Percentiles rank a stretch among this genome's conserved stretches.
These are phyloP conservation scores for Chondrus crispus DNA, from an alignment of 23 red algal species.

Conservation along the genomic window DNA sequence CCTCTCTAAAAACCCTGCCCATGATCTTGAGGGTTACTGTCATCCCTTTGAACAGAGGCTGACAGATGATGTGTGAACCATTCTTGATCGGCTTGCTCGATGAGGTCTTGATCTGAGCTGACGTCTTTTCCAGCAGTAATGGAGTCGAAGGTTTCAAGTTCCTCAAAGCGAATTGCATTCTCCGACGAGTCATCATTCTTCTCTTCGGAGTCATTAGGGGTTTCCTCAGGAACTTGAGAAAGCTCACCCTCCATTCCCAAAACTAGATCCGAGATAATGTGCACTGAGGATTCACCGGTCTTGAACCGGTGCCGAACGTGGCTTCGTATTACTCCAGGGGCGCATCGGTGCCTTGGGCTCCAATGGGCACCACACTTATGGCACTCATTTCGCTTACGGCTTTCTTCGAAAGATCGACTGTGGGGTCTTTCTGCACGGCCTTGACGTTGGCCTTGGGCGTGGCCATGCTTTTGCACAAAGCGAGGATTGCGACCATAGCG, in stretches of 20 bases:
- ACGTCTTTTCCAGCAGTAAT: neutral
- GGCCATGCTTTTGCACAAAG: neutral
- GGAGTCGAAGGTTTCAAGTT: neutral
- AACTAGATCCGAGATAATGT: slow-evolving; percentile 25
- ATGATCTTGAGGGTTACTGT: too few relatives aligned
- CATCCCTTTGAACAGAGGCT: neutral
- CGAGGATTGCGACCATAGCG: neutral
- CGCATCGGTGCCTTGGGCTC: slow-evolving; percentile 1
- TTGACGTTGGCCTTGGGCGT: neutral
- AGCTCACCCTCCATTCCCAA: slow-evolving; percentile 30
- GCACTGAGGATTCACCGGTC: slow-evolving; percentile 5
- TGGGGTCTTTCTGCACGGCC: too few relatives aligned
- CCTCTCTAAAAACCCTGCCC: too few relatives aligned
- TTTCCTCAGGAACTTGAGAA: neutral
- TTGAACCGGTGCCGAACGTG: neutral
- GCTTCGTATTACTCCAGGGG: neutral
- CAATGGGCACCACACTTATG: neutral
- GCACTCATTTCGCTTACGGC: neutral
- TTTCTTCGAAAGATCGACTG: slow-evolving; percentile 8
- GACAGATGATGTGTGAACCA: slow-evolving; percentile 21
- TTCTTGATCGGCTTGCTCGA: neutral
- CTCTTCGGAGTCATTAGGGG: too few relatives aligned
- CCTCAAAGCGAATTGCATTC: too few relatives aligned
- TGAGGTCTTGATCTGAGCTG: too few relatives aligned
- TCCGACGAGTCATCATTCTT: too few relatives aligned